Base-by-base conservation (phyloP, 768 basidiomycete genomes). In the Gloeopeniophorella convolvens region DNA sequence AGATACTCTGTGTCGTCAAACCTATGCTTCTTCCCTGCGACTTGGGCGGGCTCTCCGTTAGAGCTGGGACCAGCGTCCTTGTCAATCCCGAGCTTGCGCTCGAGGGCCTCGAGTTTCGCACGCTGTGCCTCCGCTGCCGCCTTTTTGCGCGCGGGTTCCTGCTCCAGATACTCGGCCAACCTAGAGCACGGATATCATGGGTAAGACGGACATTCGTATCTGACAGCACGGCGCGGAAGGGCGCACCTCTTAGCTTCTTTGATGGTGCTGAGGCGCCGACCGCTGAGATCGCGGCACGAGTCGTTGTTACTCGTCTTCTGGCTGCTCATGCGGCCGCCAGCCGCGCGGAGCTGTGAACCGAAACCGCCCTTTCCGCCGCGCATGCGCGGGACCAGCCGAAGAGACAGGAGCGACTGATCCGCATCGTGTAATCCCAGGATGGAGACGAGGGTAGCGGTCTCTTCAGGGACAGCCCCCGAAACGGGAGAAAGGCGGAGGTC, bases 321-420 rank as follows among this genome's bases (percentile, higher is more conserved):
- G 59, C 85, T 88, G 62, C 87, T 90, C 96, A 99, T 99, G 27
- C 95, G 79, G 11, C 96, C 95, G 57, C 96, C 96, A 12, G 95
- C 95, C 0, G 96, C 95, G 65, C 96, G 79, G 57, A 99, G 74
- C 71, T 97, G 93, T 15, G 87, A 89, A 3, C 96, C 96, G 62
- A 99, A 98, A 28, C 95, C 96, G 65, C 96, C 95, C 69, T 98
- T 99, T 16, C 96, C 96, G 42, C 95, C 95, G 3, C 75, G 73
- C 6, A 97, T 63, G 21, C 83, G 73, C 0, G 90, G 85, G 1
- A 77, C 70, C n/a, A 95, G 72, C 0, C 89, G 77, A 1, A 97
- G 71, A 2, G 76, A 73, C n/a, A 91, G 70, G 23, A 87, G 66
- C 32, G 52, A 46, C 23, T 62, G 60, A 6, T 55, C 58, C 26